These are phyloP conservation scores for Tetrastigma voinierianum DNA, from an alignment of 164 flowering plant genomes.

Conservation along the genomic window DNA sequence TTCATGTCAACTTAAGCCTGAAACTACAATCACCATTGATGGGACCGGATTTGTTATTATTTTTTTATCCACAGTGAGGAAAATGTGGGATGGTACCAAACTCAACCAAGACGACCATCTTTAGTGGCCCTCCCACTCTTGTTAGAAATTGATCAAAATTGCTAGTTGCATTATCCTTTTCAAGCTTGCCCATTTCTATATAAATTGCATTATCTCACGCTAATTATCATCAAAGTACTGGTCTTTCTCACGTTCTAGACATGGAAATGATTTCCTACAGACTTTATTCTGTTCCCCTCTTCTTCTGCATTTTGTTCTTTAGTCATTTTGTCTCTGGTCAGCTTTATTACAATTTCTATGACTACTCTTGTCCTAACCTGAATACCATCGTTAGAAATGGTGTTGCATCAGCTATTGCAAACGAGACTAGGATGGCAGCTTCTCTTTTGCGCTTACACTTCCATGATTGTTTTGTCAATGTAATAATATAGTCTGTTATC, in stretches of 20 bases:
- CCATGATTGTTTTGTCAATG: constrained; percentile 79
- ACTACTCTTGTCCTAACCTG: constrained; percentile 53
- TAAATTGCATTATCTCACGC: constrained; percentile 18
- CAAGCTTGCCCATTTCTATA: constrained; percentile 11
- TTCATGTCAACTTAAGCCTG: constrained; percentile 15
- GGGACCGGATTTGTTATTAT: too few species aligned
- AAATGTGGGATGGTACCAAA: constrained; percentile 33
- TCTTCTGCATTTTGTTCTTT: constrained; percentile 29
- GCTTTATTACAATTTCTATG: constrained; percentile 54
- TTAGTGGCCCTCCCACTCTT: constrained; percentile 43
- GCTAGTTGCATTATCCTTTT: too few species aligned
- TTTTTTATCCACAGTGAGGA: constrained; percentile 11
- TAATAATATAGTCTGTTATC: constrained; percentile 22
- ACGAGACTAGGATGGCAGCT: constrained; percentile 76
- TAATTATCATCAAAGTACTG: constrained; percentile 1
- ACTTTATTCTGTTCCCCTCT: constrained; percentile 14
- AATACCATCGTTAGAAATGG: constrained; percentile 45
- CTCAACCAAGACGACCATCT: constrained; percentile 23
- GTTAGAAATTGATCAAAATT: neutral
- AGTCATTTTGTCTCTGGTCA: constrained; percentile 32
- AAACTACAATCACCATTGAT: neutral
- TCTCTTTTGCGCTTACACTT: constrained; percentile 69
- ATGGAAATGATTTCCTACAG: constrained; percentile 20
- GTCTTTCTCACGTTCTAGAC: neutral
- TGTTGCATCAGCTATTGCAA: constrained; percentile 53